Conservation (phyloP, 1,284 basidiomycete genomes). For the Cryptococcus sp. region DNA sequence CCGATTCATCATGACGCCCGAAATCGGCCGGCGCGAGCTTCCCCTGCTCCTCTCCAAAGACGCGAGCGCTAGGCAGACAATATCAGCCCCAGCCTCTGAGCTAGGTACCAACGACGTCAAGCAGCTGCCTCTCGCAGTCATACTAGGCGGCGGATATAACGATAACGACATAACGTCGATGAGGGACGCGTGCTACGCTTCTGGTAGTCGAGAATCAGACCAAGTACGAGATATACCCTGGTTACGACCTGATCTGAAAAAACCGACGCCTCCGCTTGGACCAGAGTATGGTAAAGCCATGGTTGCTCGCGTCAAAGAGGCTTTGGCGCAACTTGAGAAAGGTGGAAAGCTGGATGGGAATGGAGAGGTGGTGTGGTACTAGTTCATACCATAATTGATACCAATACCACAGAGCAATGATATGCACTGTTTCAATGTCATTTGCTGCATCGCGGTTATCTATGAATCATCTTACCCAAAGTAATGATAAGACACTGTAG, state of each 20-base stretch:
- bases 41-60: neutral
- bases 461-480: neutral
- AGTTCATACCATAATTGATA: neutral
- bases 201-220: neutral
- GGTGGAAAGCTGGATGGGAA: neutral
- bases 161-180: neutral
- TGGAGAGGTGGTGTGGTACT: neutral
- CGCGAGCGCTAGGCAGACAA: neutral
- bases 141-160: neutral
- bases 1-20: neutral
- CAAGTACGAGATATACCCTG: neutral
- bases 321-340: neutral
- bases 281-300: conserved; percentile 1
- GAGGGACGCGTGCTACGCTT: neutral
- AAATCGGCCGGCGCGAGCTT: neutral
- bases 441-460: too few relatives aligned
- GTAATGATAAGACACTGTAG: neutral
- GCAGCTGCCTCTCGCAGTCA: neutral
- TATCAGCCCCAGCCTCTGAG: neutral
- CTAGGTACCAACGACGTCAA: neutral
- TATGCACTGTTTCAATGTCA: too few relatives aligned
- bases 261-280: neutral
- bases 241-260: neutral
- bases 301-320: neutral
- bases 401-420: too few relatives aligned